Conservation (phyloP, 1,139 yeast species). For the Sugiyamaella xylanicola region DNA sequence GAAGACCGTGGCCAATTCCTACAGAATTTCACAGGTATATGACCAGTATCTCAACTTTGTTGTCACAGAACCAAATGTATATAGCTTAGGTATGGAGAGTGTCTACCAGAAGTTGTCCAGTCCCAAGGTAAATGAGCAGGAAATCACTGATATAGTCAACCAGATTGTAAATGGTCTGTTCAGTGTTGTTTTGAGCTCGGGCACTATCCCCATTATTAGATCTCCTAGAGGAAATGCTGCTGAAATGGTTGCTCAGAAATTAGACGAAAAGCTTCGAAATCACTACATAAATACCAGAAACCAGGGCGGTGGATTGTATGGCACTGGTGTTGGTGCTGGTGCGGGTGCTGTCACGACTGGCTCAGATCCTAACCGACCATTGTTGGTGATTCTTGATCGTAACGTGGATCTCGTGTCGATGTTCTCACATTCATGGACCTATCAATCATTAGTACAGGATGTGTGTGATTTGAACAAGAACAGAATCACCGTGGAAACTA, state of each 20-base stretch:
- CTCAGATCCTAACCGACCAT: slow-evolving; percentile 57
- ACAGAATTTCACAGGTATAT: slow-evolving; percentile 77
- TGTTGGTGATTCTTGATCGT: slow-evolving; percentile 80
- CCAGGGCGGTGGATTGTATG: slow-evolving; percentile 27
- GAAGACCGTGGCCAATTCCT: slow-evolving; percentile 67
- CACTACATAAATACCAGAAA: slow-evolving; percentile 68
- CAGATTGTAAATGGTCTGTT: slow-evolving; percentile 76
- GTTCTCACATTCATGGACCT: slow-evolving; percentile 98
- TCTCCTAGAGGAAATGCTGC: slow-evolving; percentile 95
- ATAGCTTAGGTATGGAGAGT: slow-evolving; percentile 68
- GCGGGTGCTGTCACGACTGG: slow-evolving; percentile 34
- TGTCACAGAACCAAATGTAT: slow-evolving; percentile 90
- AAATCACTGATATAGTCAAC: slow-evolving; percentile 69
- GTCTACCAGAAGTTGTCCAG: slow-evolving; percentile 71
- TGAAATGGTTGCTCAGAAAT: slow-evolving; percentile 83
- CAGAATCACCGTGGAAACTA: slow-evolving; percentile 60
- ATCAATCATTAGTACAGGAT: slow-evolving; percentile 94
- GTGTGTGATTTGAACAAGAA: slow-evolving; percentile 81
- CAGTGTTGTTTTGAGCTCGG: slow-evolving; percentile 75
- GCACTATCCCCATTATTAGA: slow-evolving; percentile 83
- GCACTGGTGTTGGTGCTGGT: slow-evolving; percentile 6
- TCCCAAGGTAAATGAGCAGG: slow-evolving; percentile 72
- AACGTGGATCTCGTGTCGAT: slow-evolving; percentile 87
- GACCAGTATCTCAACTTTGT: slow-evolving; percentile 92
- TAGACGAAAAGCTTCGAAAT: slow-evolving; percentile 81